phyloP scores from a whole-genome alignment of 441 rosid genomes.

The Brassica hybrid region DNA sequence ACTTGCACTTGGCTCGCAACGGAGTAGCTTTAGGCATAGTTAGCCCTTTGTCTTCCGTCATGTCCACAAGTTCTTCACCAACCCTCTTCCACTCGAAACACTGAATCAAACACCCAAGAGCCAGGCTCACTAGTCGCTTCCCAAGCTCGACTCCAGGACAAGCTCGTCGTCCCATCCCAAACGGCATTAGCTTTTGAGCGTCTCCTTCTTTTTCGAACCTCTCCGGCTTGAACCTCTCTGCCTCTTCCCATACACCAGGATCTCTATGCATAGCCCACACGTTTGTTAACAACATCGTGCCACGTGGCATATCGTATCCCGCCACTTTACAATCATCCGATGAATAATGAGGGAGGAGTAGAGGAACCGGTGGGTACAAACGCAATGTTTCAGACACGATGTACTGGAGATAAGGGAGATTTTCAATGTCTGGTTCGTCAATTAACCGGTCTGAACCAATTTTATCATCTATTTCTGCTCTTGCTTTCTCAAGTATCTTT shows the following conservation, averaged over 20 bases:
- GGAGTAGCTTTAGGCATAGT: conserved; percentile 48
- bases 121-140: conserved; percentile 41
- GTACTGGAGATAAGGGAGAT: conserved; percentile 44
- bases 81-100: conserved; percentile 56
- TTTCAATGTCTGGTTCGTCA: conserved; percentile 45
- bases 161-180: conserved; percentile 55
- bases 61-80: conserved; percentile 41
- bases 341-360: conserved; percentile 49
- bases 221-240: conserved; percentile 50
- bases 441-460: conserved; percentile 48
- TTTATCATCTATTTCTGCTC: conserved; percentile 46
- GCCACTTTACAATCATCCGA: conserved; percentile 48
- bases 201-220: conserved; percentile 45
- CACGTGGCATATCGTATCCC: too few species aligned
- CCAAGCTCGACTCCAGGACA: conserved; percentile 56
- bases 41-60: conserved; percentile 43
- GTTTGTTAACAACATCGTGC: too few species aligned
- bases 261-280: too few species aligned
- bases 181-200: conserved; percentile 37
- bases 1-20: conserved; percentile 46
- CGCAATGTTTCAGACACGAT: conserved; percentile 50
- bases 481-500: conserved; percentile 43
- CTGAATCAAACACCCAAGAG: conserved; percentile 49
- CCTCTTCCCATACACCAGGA: conserved; percentile 48
- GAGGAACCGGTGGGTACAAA: conserved; percentile 48